Conservation (phyloP, 2,329 filamentous ascomycete genomes). For the Pyrenophora tritici-repentis region DNA sequence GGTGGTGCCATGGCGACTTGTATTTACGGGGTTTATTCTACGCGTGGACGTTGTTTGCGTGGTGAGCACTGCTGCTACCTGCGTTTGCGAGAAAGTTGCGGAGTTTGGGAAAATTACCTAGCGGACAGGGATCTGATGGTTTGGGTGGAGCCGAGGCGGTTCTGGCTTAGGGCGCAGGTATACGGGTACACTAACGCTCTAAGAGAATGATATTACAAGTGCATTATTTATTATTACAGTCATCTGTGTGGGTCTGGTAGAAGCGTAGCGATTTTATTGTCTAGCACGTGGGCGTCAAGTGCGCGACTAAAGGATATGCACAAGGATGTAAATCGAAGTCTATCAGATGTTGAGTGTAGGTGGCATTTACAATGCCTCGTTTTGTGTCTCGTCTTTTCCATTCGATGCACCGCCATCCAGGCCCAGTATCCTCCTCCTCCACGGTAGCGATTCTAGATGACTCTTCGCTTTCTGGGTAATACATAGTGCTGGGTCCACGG, state of each 20-base stretch:
- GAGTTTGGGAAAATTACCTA: constrained; percentile 26
- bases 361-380: background rate
- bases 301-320: too few relatives aligned
- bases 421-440: constrained; percentile 39
- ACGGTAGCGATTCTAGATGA: constrained; percentile 44
- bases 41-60: background rate
- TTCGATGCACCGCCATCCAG: constrained; percentile 1
- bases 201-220: background rate
- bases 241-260: background rate
- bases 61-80: constrained; percentile 4
- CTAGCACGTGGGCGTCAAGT: too few relatives aligned
- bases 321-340: too few relatives aligned
- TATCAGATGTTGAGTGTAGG: too few relatives aligned
- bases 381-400: background rate
- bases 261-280: too few relatives aligned
- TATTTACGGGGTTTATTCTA: background rate
- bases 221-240: background rate
- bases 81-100: constrained; percentile 7
- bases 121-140: constrained; percentile 25
- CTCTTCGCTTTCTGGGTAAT: constrained; percentile 64
- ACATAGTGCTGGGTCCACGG: constrained; percentile 76
- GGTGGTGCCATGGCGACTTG: constrained; percentile 19
- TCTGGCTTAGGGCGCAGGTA: background rate
- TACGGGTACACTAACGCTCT: background rate
- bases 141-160: constrained; percentile 14